Conservation (phyloP, 1,284 basidiomycete genomes). For the Cutaneotrichosporon spelunceum region DNA sequence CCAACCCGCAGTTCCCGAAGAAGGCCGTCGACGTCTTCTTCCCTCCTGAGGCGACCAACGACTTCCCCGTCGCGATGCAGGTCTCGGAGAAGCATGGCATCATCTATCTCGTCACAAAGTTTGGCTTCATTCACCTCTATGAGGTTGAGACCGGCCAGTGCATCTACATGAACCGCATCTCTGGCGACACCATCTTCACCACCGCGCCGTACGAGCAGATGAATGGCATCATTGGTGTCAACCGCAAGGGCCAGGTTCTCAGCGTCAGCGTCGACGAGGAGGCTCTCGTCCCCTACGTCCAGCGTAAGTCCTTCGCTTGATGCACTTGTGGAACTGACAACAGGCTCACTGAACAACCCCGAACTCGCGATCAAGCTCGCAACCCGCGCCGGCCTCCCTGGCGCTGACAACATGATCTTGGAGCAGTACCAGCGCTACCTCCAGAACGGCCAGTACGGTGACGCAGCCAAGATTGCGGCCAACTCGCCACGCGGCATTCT, state of each 20-base stretch:
- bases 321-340: constrained; percentile 17
- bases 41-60: constrained; percentile 95
- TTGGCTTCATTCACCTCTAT: constrained; percentile 99
- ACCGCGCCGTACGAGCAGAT: constrained; percentile 93
- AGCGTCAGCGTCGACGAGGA: constrained; percentile 96
- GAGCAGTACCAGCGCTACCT: constrained; percentile 95
- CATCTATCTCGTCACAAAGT: constrained; percentile 97
- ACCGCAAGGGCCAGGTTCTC: constrained; percentile 98
- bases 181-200: constrained; percentile 98
- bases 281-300: constrained; percentile 92
- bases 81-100: constrained; percentile 97
- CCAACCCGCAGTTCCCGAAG: constrained; percentile 95
- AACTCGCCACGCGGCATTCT: constrained; percentile 96
- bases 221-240: constrained; percentile 97
- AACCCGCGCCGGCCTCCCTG: constrained; percentile 93
- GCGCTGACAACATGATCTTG: constrained; percentile 95
- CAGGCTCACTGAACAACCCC: constrained; percentile 87
- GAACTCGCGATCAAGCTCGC: constrained; percentile 98
- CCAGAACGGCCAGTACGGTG: constrained; percentile 81
- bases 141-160: constrained; percentile 98
- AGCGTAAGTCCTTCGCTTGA: constrained; percentile 52
- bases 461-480: constrained; percentile 98
- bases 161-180: constrained; percentile 99
- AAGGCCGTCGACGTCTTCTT: constrained; percentile 99
- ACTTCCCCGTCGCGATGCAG: constrained; percentile 99